These are phyloP conservation scores for Chlorella sorokiniana DNA, from an alignment of 139 green algal species.

Conservation along the genomic window DNA sequence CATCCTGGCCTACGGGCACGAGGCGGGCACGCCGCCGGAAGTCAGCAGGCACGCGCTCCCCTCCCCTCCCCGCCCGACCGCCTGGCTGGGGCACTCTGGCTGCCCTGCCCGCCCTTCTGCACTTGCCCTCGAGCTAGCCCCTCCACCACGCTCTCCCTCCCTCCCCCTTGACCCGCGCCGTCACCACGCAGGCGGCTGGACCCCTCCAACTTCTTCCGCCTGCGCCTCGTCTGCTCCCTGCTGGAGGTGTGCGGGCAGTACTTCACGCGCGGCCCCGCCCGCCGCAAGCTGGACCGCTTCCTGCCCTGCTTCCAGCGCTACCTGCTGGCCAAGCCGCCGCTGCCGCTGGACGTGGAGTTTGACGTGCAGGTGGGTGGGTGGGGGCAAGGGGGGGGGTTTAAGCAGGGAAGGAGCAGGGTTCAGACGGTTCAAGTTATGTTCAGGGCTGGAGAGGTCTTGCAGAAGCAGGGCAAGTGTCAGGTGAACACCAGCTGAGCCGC, in stretches of 20 bases:
- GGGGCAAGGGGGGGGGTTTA: too few relatives aligned
- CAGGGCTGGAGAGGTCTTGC: too few relatives aligned
- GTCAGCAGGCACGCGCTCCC: neutral
- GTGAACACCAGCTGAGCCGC: too few relatives aligned
- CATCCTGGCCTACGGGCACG: constrained; percentile 79
- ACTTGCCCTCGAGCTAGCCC: neutral
- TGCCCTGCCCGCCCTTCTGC: neutral
- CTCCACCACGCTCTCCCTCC: constrained; percentile 45
- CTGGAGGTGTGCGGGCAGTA: constrained; percentile 87
- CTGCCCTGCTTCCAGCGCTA: constrained; percentile 92
- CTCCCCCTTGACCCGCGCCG: constrained; percentile 15
- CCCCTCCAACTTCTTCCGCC: constrained; percentile 66
- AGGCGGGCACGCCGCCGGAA: constrained; percentile 52
- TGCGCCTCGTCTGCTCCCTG: constrained; percentile 76
- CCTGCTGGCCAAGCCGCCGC: constrained; percentile 75
- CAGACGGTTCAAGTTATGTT: too few relatives aligned
- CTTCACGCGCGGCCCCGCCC: constrained; percentile 76
- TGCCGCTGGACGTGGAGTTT: constrained; percentile 91
- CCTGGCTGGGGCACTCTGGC: neutral
- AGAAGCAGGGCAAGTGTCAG: too few relatives aligned
- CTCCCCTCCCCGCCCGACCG: neutral
- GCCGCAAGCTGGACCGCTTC: constrained; percentile 83
- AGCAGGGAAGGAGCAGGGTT: too few relatives aligned
- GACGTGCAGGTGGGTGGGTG: constrained; percentile 78
- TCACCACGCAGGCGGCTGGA: constrained; percentile 50